phyloP scores from a whole-genome alignment of 257 asterid species.

The Nicotiana attenuata region DNA sequence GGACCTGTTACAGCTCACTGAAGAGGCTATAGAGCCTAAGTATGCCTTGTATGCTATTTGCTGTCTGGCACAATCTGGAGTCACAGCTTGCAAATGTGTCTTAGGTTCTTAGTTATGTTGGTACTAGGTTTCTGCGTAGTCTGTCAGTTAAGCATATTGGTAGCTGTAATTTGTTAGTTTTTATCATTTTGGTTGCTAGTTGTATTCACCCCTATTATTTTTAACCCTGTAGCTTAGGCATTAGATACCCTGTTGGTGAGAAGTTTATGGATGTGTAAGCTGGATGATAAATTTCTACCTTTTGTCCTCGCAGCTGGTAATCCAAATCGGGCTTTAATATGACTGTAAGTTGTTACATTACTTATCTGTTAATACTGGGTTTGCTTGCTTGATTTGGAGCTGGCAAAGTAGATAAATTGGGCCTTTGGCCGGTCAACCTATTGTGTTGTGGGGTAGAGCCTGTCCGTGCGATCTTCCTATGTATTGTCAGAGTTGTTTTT shows the following conservation, averaged over 20 bases:
- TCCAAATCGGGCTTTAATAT: not conserved
- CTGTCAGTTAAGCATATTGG: not conserved
- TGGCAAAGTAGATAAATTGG: not conserved
- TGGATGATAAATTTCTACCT: not conserved
- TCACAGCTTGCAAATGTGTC: not conserved
- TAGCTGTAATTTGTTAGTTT: constrained; percentile 7
- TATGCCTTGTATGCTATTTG: constrained; percentile 5
- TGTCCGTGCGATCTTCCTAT: no score
- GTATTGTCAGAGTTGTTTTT: no score
- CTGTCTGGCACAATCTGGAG: not conserved
- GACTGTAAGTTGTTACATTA: not conserved
- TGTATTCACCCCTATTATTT: not conserved
- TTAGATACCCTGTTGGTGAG: not conserved
- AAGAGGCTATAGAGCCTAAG: not conserved
- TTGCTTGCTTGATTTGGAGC: not conserved
- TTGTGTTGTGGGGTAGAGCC: no score
- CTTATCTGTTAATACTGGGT: not conserved
- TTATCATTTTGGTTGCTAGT: constrained; percentile 6
- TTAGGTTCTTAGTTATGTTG: not conserved
- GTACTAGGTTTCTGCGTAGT: not conserved
- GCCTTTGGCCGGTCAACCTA: no score
- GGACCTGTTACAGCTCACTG: not conserved
- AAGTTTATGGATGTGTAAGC: not conserved
- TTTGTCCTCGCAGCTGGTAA: not conserved
- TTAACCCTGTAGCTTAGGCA: not conserved